A percentile compares a stretch with the other conserved stretches of the same genome.
phyloP scores from a whole-genome alignment of 2,329 filamentous ascomycete genomes.

The Diaporthe sp. region DNA sequence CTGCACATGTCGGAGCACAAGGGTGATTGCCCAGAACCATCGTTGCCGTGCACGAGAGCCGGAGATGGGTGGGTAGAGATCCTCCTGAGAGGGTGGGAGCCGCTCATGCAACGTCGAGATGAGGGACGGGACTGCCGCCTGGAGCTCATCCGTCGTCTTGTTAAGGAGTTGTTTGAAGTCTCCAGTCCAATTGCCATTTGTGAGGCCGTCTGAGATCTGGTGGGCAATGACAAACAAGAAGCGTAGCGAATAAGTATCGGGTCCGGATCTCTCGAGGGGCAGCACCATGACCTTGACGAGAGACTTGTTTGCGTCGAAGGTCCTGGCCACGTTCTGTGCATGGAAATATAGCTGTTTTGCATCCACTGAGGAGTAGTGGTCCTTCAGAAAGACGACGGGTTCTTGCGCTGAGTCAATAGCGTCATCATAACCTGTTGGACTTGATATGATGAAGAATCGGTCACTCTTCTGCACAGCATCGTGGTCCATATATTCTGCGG shows the following conservation, averaged over 20 bases:
- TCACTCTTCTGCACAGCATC: not conserved
- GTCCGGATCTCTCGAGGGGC: slow-evolving; percentile 33
- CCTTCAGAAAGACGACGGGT: slow-evolving; percentile 19
- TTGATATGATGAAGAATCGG: slow-evolving; percentile 28
- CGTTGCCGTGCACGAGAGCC: slow-evolving; percentile 40
- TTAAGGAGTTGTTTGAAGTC: slow-evolving; percentile 43
- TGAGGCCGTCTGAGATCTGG: slow-evolving; percentile 44
- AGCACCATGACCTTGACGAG: slow-evolving; percentile 42
- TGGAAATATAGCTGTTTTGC: slow-evolving; percentile 41
- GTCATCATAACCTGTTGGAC: slow-evolving; percentile 3
- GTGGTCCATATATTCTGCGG: slow-evolving; percentile 37
- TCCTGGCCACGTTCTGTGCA: slow-evolving; percentile 41
- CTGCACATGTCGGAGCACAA: slow-evolving; percentile 43
- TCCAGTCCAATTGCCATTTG: slow-evolving; percentile 40
- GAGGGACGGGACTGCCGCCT: slow-evolving; percentile 36
- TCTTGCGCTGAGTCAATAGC: not conserved
- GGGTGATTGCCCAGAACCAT: slow-evolving; percentile 45
- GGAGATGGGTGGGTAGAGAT: slow-evolving; percentile 41
- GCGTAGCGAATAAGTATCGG: slow-evolving; percentile 33
- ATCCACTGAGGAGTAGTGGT: slow-evolving; percentile 32
- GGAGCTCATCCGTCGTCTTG: slow-evolving; percentile 36
- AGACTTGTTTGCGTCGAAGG: slow-evolving; percentile 40
- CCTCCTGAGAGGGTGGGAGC: slow-evolving; percentile 44
- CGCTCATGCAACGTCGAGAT: slow-evolving; percentile 36
- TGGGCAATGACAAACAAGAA: slow-evolving; percentile 43